Conservation (phyloP, 331 rosid species). For the Telfairia occidentalis region DNA sequence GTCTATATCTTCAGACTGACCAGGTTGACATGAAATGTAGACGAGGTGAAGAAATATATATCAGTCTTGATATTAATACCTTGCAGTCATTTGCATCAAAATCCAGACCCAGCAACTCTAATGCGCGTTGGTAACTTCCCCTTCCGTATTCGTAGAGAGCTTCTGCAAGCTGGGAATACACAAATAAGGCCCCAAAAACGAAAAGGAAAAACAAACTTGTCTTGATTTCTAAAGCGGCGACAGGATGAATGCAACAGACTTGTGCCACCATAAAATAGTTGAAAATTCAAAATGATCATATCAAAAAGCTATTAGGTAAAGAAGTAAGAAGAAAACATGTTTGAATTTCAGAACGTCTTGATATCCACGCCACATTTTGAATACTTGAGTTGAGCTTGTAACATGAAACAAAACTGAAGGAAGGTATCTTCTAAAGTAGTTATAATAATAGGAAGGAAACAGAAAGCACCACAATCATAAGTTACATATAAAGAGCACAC, state of each 20-base stretch:
- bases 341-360: background rate
- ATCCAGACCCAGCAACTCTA: constrained; percentile 58
- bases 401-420: background rate
- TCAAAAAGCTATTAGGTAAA: background rate
- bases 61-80: constrained; percentile 27
- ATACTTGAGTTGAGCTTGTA: background rate
- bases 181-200: background rate
- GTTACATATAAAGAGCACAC: background rate
- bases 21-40: background rate
- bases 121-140: constrained; percentile 39
- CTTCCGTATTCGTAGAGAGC: constrained; percentile 60
- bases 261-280: background rate
- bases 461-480: background rate
- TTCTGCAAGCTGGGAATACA: constrained; percentile 68
- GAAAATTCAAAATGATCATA: background rate
- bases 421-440: background rate
- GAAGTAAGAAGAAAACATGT: background rate
- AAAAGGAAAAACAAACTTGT: background rate
- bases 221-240: background rate
- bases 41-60: background rate
- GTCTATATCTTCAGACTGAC: background rate
- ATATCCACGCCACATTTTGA: background rate
- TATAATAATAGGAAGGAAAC: background rate
- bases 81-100: constrained; percentile 57
- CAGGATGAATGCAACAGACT: background rate